Evolutionary conservation across 164 flowering plant genomes (phyloP).

Genomic region (Aristolochia californica): DNA sequence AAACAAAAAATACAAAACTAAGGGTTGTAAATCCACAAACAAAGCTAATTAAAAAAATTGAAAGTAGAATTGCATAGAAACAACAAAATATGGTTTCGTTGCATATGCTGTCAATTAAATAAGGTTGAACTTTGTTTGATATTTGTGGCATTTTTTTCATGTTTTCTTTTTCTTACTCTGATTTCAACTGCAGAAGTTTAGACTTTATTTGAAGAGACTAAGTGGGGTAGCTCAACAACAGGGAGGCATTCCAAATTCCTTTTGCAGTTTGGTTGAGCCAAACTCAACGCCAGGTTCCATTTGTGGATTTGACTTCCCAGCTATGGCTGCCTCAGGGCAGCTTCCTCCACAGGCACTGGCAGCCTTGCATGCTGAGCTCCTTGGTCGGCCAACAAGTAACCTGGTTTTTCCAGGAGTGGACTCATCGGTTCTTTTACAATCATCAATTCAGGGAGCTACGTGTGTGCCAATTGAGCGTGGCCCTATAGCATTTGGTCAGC

Average conservation of each 20-base stretch:
- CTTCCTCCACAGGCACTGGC: constrained; percentile 68
- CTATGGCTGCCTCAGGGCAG: constrained; percentile 72
- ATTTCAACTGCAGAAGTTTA: constrained; percentile 53
- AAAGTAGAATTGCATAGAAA: no score
- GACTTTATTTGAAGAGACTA: constrained; percentile 68
- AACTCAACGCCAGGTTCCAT: constrained; percentile 37
- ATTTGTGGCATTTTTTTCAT: no score
- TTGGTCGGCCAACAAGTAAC: constrained; percentile 47
- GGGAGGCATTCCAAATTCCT: constrained; percentile 35
- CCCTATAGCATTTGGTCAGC: constrained; percentile 39
- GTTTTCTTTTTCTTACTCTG: background rate
- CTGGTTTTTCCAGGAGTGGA: constrained; percentile 35
- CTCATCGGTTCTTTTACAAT: constrained; percentile 43
- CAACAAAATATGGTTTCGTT: no score
- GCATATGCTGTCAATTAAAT: no score
- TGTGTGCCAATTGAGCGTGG: constrained; percentile 38
- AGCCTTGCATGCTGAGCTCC: constrained; percentile 63
- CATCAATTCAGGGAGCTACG: constrained; percentile 42
- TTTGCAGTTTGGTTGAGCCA: constrained; percentile 42
- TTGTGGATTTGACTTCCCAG: constrained; percentile 55
- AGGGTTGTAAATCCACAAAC: no score
- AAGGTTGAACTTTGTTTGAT: no score
- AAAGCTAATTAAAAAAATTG: no score
- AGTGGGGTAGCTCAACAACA: constrained; percentile 63
- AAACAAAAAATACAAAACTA: no score